Evolutionary conservation across 139 green algal genomes (phyloP), one percentile per base, ranked within the genome.

Genomic region (Chlorella ohadii): DNA sequence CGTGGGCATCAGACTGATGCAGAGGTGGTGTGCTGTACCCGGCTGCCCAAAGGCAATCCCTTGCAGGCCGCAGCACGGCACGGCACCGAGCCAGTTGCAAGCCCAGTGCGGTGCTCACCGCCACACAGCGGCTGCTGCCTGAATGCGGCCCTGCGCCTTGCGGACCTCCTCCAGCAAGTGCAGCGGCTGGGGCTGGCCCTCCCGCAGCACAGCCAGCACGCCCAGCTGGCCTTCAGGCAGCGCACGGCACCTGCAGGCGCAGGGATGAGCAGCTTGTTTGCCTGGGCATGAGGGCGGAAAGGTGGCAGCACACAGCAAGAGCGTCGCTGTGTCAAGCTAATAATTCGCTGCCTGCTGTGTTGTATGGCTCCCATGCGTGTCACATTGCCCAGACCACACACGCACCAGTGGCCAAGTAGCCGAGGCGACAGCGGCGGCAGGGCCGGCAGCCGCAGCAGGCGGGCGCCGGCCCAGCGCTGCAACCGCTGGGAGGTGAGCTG

Each of bases 171-270:
- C 64, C 57, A 72, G 34, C 36, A 82, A 19, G 20, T 41, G 36
- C 36, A 72, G 31, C 36, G 76, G 76, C 36, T 66, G 59, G 27
- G 36, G n/a, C 47, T 44, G 59, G 0, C 38, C 57, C 16, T 82
- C 41, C 1, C 59, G 76, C 13, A 82, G 59, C 59, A 82, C 23
- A 27, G 59, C 76, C 76, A 82, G 76, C 76, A 82, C 23, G 9
- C 59, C 72, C n/a, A 79, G 51, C 51, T 41, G 22, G 36, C 17
- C 27, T 0, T 31, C 6, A 7, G 23, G 31, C 11, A 63, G 3
- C 7, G 76, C 27, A 4, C 41, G 7, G 39, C 39, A 27, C 39
- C 70, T 28, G 70, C 39, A 27, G 36, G 25, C 25, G 20, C 27
- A 0, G 15, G 44, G 44, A 9, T 16, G 44, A 9, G 44, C 44